Evolutionary conservation across 305 asterid genomes (phyloP).

Genomic region (Fraxinus nigra): DNA sequence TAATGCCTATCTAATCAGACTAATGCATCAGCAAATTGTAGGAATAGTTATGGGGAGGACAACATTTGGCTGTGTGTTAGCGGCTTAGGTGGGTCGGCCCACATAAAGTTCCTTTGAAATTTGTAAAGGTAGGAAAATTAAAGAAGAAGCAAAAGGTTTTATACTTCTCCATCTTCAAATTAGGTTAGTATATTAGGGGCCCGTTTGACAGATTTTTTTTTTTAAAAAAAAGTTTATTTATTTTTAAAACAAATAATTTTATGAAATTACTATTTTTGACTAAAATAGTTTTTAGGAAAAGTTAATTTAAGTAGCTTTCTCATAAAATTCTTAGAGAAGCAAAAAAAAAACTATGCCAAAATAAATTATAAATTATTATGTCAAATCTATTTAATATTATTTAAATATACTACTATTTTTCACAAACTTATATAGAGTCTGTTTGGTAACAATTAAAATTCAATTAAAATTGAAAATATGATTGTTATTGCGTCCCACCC

Average conservation of each 20-base stretch:
- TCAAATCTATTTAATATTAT: not conserved
- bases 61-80: not conserved
- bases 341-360: too few species aligned
- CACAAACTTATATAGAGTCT: too few species aligned
- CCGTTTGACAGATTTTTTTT: not conserved
- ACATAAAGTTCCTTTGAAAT: not conserved
- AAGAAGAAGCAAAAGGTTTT: not conserved
- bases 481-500: too few species aligned
- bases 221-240: too few species aligned
- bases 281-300: too few species aligned
- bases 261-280: too few species aligned
- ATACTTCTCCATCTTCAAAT: not conserved
- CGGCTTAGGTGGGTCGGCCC: not conserved
- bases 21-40: constrained; percentile 7
- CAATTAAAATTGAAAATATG: too few species aligned
- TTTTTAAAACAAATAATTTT: too few species aligned
- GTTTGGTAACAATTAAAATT: too few species aligned
- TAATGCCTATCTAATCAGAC: constrained; percentile 19
- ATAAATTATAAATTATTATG: not conserved
- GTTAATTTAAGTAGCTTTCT: too few species aligned
- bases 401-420: too few species aligned
- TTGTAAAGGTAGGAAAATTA: not conserved
- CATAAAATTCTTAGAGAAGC: too few species aligned
- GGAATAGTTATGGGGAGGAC: constrained; percentile 15
- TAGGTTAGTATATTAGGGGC: not conserved